A percentile compares a stretch with the other conserved stretches of the same genome.
phyloP scores from a whole-genome alignment of 2,329 filamentous ascomycete genomes.

The Epichloe coenophiala region DNA sequence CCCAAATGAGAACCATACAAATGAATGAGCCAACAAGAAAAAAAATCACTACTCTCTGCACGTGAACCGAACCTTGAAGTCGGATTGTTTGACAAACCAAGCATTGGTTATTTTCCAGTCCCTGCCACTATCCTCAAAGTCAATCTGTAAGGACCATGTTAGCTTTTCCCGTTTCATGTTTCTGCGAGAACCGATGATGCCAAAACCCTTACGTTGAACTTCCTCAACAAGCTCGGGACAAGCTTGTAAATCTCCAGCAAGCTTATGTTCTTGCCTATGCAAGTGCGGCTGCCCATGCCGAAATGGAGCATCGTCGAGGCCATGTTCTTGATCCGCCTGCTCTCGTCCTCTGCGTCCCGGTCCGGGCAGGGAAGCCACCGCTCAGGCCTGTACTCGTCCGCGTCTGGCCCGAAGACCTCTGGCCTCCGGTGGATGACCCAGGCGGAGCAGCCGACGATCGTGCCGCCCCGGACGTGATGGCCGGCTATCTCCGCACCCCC shows the following conservation, averaged over 20 bases:
- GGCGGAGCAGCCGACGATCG: slow-evolving; percentile 21
- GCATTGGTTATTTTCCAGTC: background rate
- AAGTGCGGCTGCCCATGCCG: slow-evolving; percentile 27
- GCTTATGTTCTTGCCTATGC: slow-evolving; percentile 29
- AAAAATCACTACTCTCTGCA: background rate
- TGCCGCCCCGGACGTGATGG: slow-evolving; percentile 17
- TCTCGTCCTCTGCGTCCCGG: background rate
- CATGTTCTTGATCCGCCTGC: background rate
- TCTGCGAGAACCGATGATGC: background rate
- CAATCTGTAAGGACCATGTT: background rate
- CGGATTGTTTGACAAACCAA: background rate
- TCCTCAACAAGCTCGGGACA: slow-evolving; percentile 15
- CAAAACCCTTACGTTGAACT: background rate
- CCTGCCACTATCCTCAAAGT: background rate
- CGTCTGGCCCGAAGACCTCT: slow-evolving; percentile 18
- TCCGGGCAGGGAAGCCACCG: slow-evolving; percentile 21
- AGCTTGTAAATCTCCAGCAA: slow-evolving; percentile 29
- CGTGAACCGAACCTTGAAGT: background rate
- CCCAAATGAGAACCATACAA: no score
- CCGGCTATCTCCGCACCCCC: slow-evolving; percentile 27
- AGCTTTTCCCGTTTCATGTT: background rate
- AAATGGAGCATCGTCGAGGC: slow-evolving; percentile 14
- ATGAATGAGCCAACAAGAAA: no score
- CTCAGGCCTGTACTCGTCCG: slow-evolving; percentile 24
- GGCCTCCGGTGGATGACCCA: slow-evolving; percentile 22